Base-by-base conservation (phyloP, 2,329 filamentous ascomycete species). In the Orbilia oligospora region DNA sequence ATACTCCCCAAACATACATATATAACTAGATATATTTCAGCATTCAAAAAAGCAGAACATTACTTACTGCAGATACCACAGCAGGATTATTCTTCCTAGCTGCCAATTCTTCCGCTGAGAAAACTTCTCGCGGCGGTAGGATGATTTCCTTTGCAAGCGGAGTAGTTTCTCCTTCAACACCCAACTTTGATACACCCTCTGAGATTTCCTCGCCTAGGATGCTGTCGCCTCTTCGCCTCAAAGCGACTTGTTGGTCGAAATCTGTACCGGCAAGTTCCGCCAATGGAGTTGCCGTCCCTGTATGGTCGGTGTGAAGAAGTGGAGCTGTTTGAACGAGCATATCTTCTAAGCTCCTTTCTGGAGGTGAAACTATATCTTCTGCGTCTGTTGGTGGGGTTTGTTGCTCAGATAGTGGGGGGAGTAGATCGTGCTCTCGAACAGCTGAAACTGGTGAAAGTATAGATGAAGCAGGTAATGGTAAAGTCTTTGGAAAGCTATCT, bases 381-480 rank as follows among this genome's bases (percentile, higher is more conserved):
- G 30, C 33, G 33, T 12, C 67, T 12, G 68, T 61, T n/a, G 73
- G 67, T 66, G 64, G 30, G 20, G 20, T 67, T 48, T 69, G 38
- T 64, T 71, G 61, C 41, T 78, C 63, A 46, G 67, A 66, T 67
- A 67, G 38, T n/a, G 67, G 24, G 41, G 58, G 67, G 30, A 71
- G 53, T 22, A 71, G 33, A 20, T 71, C 63, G 56, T 69, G 48
- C 68, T 78, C 49, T 3, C 64, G 63, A 27, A 55, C 63, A 33
- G 73, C 75, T 6, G 75, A 78, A 65, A 55, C 53, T 4, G 75
- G 75, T 20, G 75, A 78, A 20, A 78, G 64, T 48, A 78, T 72
- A 56, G 75, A 72, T 56, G 75, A 72, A 24, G 75, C 75, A 53
- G 75, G 75, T 30, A 78, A 24, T 53, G 75, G 75, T 69, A 78